Evolutionary conservation across 352 stramenopile genomes (phyloP), one percentile per base, ranked within the genome.

Genomic region (Halophytophthora batemanensis): DNA sequence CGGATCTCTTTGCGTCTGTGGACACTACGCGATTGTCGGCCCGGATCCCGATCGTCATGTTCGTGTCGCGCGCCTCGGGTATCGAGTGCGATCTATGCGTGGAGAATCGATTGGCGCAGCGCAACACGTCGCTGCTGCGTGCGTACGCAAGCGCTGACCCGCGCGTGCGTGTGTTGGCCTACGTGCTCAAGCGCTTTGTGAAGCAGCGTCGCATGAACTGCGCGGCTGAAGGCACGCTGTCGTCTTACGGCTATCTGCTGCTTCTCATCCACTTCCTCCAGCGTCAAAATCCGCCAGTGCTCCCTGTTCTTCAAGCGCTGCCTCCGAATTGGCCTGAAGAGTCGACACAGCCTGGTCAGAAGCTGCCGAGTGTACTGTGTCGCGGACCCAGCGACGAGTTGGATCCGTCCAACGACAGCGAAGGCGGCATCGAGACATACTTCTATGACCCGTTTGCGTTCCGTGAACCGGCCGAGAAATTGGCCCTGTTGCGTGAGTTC

Each of bases 41-140:
- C 8, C 82, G 97, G 18, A 99, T 99, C 43, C 96, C 97, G 11
- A 98, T 99, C 53, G 76, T 99, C 22, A 98, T 98, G 76, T 99
- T 99, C 57, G 87, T 90, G 36, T 94, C 97, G 59, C 73, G 70
- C 0, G 60, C 72, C 12, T 76, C 67, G 15, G 74, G 77, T 2
- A 82, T 85, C 36, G 77, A 89, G 50, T 93, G 82, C 50, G 82
- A 93, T 45, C 58, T 93, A 38, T 91, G 81, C 33, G 87, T 99
- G 17, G 90, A 99, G 59, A 99, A 99, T 60, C 79, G 93, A 4
- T 72, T 99, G 14, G 96, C 97, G 1, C 81, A 98, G 58, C 81
- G 96, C 17, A 99, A 99, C 71, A 99, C 97, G 42, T 78, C 78
- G 6, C 64, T 99, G 23, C 71, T 99, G 31, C 82, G 87, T 18